A percentile compares a stretch with the other conserved stretches of the same genome.
Evolutionary conservation across 768 basidiomycete genomes (phyloP).

Genomic region (Lactifluus pinguis): DNA sequence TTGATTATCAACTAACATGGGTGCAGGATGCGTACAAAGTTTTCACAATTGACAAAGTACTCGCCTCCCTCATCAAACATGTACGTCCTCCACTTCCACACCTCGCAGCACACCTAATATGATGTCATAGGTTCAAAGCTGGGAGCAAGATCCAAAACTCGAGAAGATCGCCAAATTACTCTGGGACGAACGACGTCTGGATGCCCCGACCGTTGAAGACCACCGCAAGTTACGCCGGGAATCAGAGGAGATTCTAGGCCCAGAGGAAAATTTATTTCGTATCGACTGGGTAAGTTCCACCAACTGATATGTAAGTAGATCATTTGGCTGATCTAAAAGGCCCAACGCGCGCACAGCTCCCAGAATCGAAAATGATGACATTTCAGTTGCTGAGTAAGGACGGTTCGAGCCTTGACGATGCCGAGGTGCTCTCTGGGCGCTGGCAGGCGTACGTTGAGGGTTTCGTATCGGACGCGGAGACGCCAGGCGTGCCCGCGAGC

Average conservation of each 20-base stretch:
- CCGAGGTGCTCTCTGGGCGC: conserved; percentile 63
- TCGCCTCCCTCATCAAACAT: conserved; percentile 85
- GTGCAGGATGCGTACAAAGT: conserved; percentile 69
- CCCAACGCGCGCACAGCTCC: conserved; percentile 36
- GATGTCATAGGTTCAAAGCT: conserved; percentile 44
- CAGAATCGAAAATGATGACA: conserved; percentile 56
- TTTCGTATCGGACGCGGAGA: conserved; percentile 54
- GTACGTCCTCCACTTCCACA: conserved; percentile 30
- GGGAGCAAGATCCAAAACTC: conserved; percentile 59
- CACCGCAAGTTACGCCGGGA: conserved; percentile 56
- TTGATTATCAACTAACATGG: not conserved
- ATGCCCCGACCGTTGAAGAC: conserved; percentile 58
- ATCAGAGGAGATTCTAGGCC: conserved; percentile 61
- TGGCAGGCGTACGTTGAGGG: conserved; percentile 79
- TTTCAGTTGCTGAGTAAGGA: conserved; percentile 75
- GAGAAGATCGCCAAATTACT: conserved; percentile 65
- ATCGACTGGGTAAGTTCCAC: conserved; percentile 61
- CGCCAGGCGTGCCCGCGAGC: conserved; percentile 40
- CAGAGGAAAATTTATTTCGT: conserved; percentile 71
- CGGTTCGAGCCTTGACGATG: conserved; percentile 64
- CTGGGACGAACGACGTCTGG: conserved; percentile 55
- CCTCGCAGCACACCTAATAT: not conserved
- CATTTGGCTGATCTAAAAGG: not conserved
- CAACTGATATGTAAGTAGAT: not conserved
- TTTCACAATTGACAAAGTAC: conserved; percentile 90